A percentile compares a stretch with the other conserved stretches of the same genome.
Conservation (phyloP, 2,329 filamentous ascomycete genomes). For the Penicillium sp. region DNA sequence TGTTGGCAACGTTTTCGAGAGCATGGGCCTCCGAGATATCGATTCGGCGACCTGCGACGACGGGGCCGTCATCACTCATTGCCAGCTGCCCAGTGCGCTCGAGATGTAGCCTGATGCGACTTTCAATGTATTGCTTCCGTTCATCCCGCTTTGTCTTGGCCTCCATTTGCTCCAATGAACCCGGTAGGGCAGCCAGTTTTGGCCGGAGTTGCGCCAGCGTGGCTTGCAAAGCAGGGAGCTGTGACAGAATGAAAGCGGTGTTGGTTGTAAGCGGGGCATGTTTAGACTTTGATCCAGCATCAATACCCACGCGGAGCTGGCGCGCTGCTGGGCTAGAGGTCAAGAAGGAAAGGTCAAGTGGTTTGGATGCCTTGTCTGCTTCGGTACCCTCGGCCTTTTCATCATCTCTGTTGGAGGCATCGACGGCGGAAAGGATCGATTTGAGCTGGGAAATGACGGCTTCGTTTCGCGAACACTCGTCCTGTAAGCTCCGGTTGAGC, state of each 20-base stretch:
- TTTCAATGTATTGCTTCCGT: slow-evolving; percentile 81
- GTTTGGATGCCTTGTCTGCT: slow-evolving; percentile 21
- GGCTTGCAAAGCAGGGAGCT: slow-evolving; percentile 76
- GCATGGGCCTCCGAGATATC: slow-evolving; percentile 45
- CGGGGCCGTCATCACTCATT: slow-evolving; percentile 36
- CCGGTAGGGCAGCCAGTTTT: slow-evolving; percentile 57
- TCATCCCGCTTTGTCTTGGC: slow-evolving; percentile 67
- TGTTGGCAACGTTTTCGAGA: slow-evolving; percentile 44
- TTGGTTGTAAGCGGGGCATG: slow-evolving; percentile 49
- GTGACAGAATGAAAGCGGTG: slow-evolving; percentile 74
- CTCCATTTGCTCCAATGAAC: slow-evolving; percentile 40
- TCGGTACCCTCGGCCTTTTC: slow-evolving; percentile 19
- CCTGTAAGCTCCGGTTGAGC: slow-evolving; percentile 69
- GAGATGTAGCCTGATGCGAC: slow-evolving; percentile 74
- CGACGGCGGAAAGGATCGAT: slow-evolving; percentile 53
- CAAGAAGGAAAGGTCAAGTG: slow-evolving; percentile 60
- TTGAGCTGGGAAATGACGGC: slow-evolving; percentile 69
- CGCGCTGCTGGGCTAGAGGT: slow-evolving; percentile 54
- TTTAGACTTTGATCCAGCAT: slow-evolving; percentile 38
- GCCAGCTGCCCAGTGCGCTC: slow-evolving; percentile 57
- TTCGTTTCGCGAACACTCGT: slow-evolving; percentile 74
- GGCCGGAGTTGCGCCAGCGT: slow-evolving; percentile 71
- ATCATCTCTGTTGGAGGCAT: slow-evolving; percentile 15
- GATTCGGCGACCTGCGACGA: slow-evolving; percentile 45
- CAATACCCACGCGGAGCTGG: slow-evolving; percentile 50